Evolutionary conservation across 805 yeast species (phyloP), one percentile per base, ranked within the genome.

Genomic region (Wickerhamiella musiphila): DNA sequence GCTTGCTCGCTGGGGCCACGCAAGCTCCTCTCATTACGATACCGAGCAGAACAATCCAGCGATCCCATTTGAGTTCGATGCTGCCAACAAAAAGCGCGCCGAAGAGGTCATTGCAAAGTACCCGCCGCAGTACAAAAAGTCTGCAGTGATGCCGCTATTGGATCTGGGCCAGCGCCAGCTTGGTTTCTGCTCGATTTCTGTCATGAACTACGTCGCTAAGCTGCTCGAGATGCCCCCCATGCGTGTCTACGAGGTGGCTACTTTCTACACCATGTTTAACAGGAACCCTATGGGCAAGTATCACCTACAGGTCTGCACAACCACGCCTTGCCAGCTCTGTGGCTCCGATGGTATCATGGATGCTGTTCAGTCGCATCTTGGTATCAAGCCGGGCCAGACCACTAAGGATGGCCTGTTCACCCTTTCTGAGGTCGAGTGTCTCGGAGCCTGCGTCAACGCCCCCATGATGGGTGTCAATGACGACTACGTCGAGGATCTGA

Each of bases 191-290:
- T 78, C 92, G 25, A 76, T 79, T 45, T 65, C 81, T 21, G 90
- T 78, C 41, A 79, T 79, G 93, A 78, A 79, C 61, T 76, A 81
- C 52, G 93, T 79, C 31, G 93, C 93, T 33, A 70, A 74, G 54
- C 47, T 75, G 49, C 64, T 78, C 47, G 86, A 78, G 47, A 76
- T 81, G 73, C 93, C 93, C 19, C 92, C 93, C 37, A 79, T 79
- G 93, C 70, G 93, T 58, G 93, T 79, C 19, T 79, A 79, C 55
- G 92, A 79, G 54, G 93, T 79, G 41, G 93, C 93, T 20, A 77
- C 93, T 26, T 79, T 79, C 60, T 79, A 79, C 59, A 79, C 93
- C 45, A 81, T 79, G 93, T 79, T 73, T 61, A 77, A 77, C 59
- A 70, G 90, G 54, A 63, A 67, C 42, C 93, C 93, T 31, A 72